These are phyloP conservation scores for Casuarina glauca DNA, from an alignment of 306 rosid genomes.

Conservation along the genomic window DNA sequence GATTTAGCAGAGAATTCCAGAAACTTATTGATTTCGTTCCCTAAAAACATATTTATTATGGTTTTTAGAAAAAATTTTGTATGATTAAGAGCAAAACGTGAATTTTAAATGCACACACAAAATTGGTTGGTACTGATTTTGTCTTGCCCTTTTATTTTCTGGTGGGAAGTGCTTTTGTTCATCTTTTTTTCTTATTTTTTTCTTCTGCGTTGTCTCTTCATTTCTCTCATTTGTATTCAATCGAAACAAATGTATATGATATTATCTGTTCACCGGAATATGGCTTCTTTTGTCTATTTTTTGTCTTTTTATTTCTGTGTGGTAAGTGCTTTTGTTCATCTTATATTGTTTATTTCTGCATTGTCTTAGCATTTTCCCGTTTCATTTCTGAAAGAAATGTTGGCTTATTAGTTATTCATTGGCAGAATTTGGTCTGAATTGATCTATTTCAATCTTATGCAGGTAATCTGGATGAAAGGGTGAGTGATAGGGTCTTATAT, in stretches of 20 bases:
- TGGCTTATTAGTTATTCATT: not conserved
- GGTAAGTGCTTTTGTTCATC: too few relatives aligned
- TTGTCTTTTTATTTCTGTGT: too few relatives aligned
- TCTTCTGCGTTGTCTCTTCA: not conserved
- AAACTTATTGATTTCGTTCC: not conserved
- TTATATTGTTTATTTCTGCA: too few relatives aligned
- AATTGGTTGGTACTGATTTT: not conserved
- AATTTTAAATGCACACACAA: not conserved
- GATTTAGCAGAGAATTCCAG: not conserved
- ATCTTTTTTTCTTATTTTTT: too few relatives aligned
- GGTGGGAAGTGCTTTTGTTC: not conserved
- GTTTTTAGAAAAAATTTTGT: not conserved
- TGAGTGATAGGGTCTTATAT: constrained; percentile 78
- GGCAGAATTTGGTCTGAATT: not conserved
- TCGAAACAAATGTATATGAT: not conserved
- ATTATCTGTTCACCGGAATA: not conserved
- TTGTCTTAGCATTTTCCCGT: too few relatives aligned
- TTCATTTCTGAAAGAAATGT: too few relatives aligned
- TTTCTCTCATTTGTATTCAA: not conserved
- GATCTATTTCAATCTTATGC: constrained; percentile 22
- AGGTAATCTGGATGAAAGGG: constrained; percentile 95
- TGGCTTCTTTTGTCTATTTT: not conserved
- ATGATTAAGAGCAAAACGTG: not conserved
- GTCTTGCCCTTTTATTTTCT: not conserved
- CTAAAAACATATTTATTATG: not conserved